Conservation (phyloP, 2,329 filamentous ascomycete species). For the Bipolaris oryzae region DNA sequence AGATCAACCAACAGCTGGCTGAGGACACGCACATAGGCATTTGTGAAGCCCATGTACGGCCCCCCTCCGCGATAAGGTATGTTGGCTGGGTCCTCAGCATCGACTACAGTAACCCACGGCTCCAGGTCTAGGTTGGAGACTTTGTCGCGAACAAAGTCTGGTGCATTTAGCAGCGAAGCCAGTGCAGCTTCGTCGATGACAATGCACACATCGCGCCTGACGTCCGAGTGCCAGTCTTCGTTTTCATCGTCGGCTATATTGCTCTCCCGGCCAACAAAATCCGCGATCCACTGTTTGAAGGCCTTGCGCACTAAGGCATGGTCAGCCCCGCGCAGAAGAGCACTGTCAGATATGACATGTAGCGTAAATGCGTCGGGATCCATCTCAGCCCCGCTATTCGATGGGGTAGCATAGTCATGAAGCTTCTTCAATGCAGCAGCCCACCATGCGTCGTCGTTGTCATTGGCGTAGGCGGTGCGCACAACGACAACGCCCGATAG, state of each 20-base stretch:
- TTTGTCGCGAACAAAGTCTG: neutral
- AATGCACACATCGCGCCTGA: neutral
- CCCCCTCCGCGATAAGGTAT: neutral
- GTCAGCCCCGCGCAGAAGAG: neutral
- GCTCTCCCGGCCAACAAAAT: neutral
- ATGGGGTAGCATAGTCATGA: neutral
- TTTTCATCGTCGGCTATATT: neutral
- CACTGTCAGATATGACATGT: neutral
- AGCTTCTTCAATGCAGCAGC: neutral
- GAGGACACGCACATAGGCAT: neutral
- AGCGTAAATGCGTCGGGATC: neutral
- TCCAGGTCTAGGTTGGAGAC: neutral
- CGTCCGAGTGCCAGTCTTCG: neutral
- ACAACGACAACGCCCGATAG: neutral
- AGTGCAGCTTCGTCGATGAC: neutral
- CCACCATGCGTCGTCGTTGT: conserved; percentile 1
- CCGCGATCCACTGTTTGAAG: neutral
- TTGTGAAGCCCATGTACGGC: conserved; percentile 1
- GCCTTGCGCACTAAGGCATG: neutral
- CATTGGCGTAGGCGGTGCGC: neutral
- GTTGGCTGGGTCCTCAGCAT: neutral
- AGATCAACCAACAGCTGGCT: neutral
- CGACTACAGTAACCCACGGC: neutral
- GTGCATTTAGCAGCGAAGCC: neutral
- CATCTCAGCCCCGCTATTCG: neutral